Evolutionary conservation across 2,329 filamentous ascomycete genomes (phyloP).

Genomic region (Fusarium sp.): DNA sequence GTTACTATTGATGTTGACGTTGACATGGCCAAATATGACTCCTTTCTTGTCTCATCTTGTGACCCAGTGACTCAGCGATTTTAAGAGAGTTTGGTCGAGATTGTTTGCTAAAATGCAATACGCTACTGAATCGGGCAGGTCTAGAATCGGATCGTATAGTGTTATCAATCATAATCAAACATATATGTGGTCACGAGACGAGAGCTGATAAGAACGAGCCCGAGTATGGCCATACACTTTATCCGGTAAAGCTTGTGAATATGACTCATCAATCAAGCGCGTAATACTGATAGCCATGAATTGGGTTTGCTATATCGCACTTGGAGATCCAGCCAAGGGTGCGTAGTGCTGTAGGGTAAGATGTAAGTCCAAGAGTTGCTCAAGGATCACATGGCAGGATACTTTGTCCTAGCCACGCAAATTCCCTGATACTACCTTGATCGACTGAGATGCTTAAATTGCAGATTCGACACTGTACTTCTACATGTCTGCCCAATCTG

Average conservation of each 20-base stretch:
- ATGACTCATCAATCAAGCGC: not conserved
- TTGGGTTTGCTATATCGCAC: not conserved
- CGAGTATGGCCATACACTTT: not conserved
- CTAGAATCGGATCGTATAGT: not conserved
- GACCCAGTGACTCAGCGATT: not conserved
- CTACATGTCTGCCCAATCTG: not conserved
- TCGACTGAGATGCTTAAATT: too few relatives aligned
- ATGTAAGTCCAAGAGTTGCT: not conserved
- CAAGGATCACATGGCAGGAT: not conserved
- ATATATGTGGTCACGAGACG: not conserved
- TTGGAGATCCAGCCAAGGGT: not conserved
- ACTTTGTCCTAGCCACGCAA: not conserved
- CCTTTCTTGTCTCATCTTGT: not conserved
- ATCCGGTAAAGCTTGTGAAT: not conserved
- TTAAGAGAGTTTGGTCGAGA: not conserved
- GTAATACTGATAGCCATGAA: not conserved
- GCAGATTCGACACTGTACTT: not conserved
- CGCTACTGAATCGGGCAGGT: not conserved
- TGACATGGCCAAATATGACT: not conserved
- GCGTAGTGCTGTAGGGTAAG: not conserved
- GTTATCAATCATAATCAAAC: not conserved
- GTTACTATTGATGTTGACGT: not conserved
- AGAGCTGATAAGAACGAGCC: too few relatives aligned
- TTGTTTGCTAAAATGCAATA: not conserved
- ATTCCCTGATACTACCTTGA: too few relatives aligned